Percentiles rank a stretch among this genome's conserved stretches.
Evolutionary conservation across 176 grass and related monocot species (phyloP).

Genomic region (Oryza punctata): DNA sequence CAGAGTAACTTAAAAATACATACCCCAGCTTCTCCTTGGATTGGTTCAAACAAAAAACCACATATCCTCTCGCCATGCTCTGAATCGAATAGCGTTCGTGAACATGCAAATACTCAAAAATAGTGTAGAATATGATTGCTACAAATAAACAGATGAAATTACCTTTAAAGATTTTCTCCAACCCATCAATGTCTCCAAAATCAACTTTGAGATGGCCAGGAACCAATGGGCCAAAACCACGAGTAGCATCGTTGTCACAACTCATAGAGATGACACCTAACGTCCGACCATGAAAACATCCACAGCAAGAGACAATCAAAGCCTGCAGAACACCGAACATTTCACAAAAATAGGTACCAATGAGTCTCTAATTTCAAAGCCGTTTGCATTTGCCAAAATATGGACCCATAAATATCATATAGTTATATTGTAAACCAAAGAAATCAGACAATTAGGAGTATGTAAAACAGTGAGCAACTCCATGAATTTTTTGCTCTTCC

Average conservation of each 20-base stretch:
- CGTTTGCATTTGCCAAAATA: neutral
- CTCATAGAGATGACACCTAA: constrained; percentile 95
- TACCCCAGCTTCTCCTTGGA: constrained; percentile 99
- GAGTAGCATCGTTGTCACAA: constrained; percentile 96
- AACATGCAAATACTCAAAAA: constrained; percentile 16
- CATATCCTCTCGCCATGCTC: constrained; percentile 79
- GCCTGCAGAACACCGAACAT: constrained; percentile 55
- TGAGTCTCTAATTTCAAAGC: constrained; percentile 11
- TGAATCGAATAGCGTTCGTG: constrained; percentile 47
- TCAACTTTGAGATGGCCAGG: constrained; percentile 97
- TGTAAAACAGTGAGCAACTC: neutral
- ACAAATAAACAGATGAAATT: neutral
- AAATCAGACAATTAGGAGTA: neutral
- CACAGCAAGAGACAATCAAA: constrained; percentile 93
- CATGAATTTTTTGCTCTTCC: neutral
- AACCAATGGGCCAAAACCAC: constrained; percentile 89
- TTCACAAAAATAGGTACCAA: neutral
- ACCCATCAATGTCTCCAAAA: constrained; percentile 80
- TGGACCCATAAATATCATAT: neutral
- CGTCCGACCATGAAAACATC: constrained; percentile 94
- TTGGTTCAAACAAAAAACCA: constrained; percentile 95
- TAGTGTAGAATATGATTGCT: neutral
- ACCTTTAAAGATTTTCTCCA: constrained; percentile 88
- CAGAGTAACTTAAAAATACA: constrained; percentile 29
- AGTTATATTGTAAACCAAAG: constrained; percentile 6